A percentile compares a stretch with the other conserved stretches of the same genome.
These are phyloP conservation scores for Linum usitatissimum DNA, from an alignment of 345 rosid genomes.

Conservation along the genomic window DNA sequence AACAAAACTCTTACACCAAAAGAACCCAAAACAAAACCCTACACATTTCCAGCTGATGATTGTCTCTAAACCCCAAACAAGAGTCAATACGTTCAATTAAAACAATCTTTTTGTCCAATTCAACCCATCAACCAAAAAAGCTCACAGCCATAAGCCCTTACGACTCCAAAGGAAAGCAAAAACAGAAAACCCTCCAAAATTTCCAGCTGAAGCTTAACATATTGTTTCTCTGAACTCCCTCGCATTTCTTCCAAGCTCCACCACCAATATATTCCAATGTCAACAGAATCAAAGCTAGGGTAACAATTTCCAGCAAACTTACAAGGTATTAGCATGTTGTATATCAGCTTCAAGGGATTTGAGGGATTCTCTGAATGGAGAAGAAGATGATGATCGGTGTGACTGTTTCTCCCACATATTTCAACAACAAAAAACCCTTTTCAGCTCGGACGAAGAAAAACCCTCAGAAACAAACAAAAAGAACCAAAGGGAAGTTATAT, in stretches of 20 bases:
- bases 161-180: not conserved
- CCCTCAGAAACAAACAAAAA: not conserved
- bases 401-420: not conserved
- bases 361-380: constrained; percentile 1
- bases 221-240: not conserved
- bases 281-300: not conserved
- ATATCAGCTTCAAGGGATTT: constrained; percentile 5
- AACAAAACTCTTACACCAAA: too few species aligned
- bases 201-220: not conserved
- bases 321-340: constrained; percentile 3
- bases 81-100: too few species aligned
- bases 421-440: not conserved
- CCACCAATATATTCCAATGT: not conserved
- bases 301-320: not conserved
- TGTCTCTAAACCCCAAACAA: too few species aligned
- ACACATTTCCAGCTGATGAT: too few species aligned
- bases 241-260: not conserved
- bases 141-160: not conserved
- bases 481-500: not conserved
- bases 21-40: too few species aligned
- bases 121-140: too few species aligned
- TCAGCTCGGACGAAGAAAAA: not conserved
- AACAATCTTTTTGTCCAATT: too few species aligned
- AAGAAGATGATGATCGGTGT: not conserved
- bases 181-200: not conserved